Evolutionary conservation across 441 rosid genomes (phyloP), one percentile per base, ranked within the genome.

Genomic region (Bocquillonia castaneifolia): DNA sequence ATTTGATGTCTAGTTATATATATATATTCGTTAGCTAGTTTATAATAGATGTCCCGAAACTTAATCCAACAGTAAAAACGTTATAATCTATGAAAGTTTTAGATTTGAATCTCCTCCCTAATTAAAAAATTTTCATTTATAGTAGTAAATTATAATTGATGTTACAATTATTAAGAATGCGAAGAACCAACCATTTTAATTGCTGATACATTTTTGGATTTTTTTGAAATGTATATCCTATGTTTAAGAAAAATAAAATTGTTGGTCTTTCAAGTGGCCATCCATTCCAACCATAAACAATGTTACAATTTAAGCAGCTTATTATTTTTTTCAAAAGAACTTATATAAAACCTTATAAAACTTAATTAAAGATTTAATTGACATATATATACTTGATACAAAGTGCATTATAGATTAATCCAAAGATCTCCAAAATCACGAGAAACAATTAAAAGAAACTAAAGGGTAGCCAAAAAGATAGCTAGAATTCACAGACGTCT

Each of bases 401-500:
- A n/a, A 29, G 28, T 17, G 14, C 25, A 26, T 54, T 14, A 22
- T 7, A 28, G 60, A 56, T 5, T 56, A 15, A 31, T 5, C 18
- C n/a, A 23, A 42, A n/a, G 31, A 39, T 9, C 10, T 66, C 8
- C 8, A 23, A 44, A 0, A 15, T 68, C 64, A 69, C 50, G 31
- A n/a, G 66, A 47, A 50, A n/a, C 7, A 18, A 25, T 17, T 14
- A 22, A 20, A 66, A 17, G 17, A 10, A 25, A 14, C n/a, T 9
- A 18, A 68, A 55, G 26, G 42, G 23, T 42, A 12, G 15, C 4
- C 23, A 14, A 31, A 20, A 63, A 37, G 50, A 53, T 52, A 26
- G 40, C 54, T 44, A 6, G 22, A 36, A 26, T 17, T 70, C 74
- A 75, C 78, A 59, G 68, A 59, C 50, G 42, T 72, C 74, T 31